Base-by-base conservation (phyloP, 2,329 filamentous ascomycete species). In the Cladorrhinum sp. region DNA sequence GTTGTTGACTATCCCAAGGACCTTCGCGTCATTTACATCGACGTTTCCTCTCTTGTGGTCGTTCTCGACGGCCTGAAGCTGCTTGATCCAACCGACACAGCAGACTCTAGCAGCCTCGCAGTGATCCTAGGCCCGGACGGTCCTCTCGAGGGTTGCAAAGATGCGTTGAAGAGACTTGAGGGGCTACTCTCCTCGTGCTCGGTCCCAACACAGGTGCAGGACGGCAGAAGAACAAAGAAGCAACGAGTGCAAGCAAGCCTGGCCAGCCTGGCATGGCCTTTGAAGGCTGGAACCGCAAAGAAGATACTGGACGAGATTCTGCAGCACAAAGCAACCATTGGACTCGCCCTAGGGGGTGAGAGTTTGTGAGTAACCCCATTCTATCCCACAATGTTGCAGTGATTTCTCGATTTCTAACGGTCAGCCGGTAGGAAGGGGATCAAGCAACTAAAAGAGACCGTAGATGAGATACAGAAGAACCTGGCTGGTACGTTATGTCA, bases 1-100 rank as follows among this genome's bases (percentile, higher is more conserved):
- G 54, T 56, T 1, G 24, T 28, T 20, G 36, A 56, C 23, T 48
- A 56, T 24, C 54, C 54, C 12, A 56, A 48, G 10, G 54, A 56
- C 20, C 9, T 56, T 3, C 36, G 54, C 16, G 2, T 16, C 2
- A 56, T 56, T 2, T 30, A 26, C 5, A 18, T 56, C 6, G 54
- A 56, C 8, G 16, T 48, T 2, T 48, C 54, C 9, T 56, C 54
- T 5, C 23, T 56, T 4, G 24, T 42, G 8, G 20, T 48, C 3
- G 36, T 56, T 8, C 7, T 56, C 3, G 33, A 24, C 2, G 23
- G 53, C 21, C 52, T 54, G 5, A 12, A 33, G 28, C 26, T 54
- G 2, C 28, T 54, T 16, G 51, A 33, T 9, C 16, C 51, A 10
- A 20, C 9, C 2, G 26, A 54, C 12, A 7, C 12, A 10, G 12